Base-by-base conservation (phyloP, 805 yeast genomes). In the Lipomyces starkeyi region DNA sequence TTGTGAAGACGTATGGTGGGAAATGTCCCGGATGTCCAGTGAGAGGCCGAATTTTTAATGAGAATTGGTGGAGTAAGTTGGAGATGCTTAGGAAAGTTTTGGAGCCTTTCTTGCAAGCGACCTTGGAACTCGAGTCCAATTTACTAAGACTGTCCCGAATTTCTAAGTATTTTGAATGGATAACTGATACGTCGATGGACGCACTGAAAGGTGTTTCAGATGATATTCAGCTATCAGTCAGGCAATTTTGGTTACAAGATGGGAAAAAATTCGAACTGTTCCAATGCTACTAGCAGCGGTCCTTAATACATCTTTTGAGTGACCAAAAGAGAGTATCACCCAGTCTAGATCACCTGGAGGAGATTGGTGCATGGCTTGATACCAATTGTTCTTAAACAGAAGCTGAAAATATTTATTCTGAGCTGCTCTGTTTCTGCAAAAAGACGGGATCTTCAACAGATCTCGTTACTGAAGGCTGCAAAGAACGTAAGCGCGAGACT, bases 211-310 rank as follows among this genome's bases (percentile, higher is more conserved):
- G n/a, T n/a, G n/a, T n/a, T n/a, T n/a, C n/a, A n/a, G n/a, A n/a
- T n/a, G n/a, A n/a, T n/a, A n/a, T n/a, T n/a, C n/a, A n/a, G n/a
- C n/a, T n/a, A n/a, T n/a, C n/a, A n/a, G n/a, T 49, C 54, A 2
- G 27, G 1, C 27, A 25, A 25, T 2, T 25, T 25, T 25, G 27
- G 27, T 2, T 25, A 2, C 2, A 25, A 47, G 53, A 20, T 47
- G 53, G 53, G 53, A 17, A 47, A 47, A n/a, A 47, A 47, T 47
- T 20, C 22, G 53, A 20, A 47, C 17, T 2, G 53, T 47, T 47
- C 53, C 53, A 20, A 47, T 47, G 53, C 22, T 47, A 47, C 53
- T 47, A 20, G 53, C 53, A 47, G 53, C 11, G 22, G 53, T 47
- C 22, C 53, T 47, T 20, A 8, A 47, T 47, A 47, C 53, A 47